These are phyloP conservation scores for Erythrophleum ivorense DNA, from an alignment of 331 rosid genomes.

Conservation along the genomic window DNA sequence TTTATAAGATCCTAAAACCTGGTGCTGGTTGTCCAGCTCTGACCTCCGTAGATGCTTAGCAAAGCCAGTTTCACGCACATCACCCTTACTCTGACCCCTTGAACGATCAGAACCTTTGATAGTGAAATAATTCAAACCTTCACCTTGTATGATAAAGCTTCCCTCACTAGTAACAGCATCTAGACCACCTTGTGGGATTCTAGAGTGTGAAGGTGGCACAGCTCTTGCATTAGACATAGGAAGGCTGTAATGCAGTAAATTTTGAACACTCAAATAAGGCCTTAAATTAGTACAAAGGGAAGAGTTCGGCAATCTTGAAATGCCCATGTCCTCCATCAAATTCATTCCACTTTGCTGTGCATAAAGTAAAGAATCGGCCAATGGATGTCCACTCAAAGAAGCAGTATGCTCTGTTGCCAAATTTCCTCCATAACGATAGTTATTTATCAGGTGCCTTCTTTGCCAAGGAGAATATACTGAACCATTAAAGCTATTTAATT, in stretches of 20 bases:
- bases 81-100: constrained; percentile 36
- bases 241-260: constrained; percentile 25
- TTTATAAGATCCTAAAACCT: constrained; percentile 29
- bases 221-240: constrained; percentile 43
- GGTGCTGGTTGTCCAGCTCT: constrained; percentile 35
- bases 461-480: constrained; percentile 44
- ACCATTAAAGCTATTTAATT: constrained; percentile 40
- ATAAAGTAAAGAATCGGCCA: constrained; percentile 35
- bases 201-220: constrained; percentile 41
- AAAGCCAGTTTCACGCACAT: constrained; percentile 23
- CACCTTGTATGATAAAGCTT: constrained; percentile 60
- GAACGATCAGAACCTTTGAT: constrained; percentile 39
- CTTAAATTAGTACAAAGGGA: constrained; percentile 29
- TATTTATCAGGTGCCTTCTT: constrained; percentile 40
- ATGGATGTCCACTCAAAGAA: constrained; percentile 41
- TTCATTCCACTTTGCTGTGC: constrained; percentile 40
- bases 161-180: constrained; percentile 53
- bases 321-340: constrained; percentile 44
- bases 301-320: constrained; percentile 39
- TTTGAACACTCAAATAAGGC: constrained; percentile 42
- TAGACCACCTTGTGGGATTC: constrained; percentile 40
- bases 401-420: constrained; percentile 26
- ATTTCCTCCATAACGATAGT: constrained; percentile 40
- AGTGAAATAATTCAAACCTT: constrained; percentile 48
- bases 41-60: constrained; percentile 43